phyloP scores from a whole-genome alignment of 208 protist species.

The Phytomonas serpens region DNA sequence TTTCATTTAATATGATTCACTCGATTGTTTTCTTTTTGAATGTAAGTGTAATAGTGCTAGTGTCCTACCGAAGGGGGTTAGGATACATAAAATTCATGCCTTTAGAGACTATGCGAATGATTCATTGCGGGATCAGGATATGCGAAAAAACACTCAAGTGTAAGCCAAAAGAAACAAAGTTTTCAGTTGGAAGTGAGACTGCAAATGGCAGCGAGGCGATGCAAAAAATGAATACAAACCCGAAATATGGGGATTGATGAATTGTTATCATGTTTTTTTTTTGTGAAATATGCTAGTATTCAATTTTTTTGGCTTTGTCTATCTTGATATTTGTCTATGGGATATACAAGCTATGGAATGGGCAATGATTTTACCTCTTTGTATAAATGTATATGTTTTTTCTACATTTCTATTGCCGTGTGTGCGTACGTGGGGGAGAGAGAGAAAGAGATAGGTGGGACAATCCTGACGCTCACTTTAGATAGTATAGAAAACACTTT shows the following conservation, averaged over 20 bases:
- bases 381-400: conserved; percentile 14
- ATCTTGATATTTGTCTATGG: not conserved
- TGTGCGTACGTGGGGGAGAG: conserved; percentile 6
- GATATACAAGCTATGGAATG: not conserved
- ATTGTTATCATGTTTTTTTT: conserved; percentile 9
- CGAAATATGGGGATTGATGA: not conserved
- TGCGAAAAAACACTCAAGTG: not conserved
- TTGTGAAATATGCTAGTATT: not conserved
- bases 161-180: not conserved
- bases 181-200: not conserved
- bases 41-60: not conserved
- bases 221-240: not conserved
- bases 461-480: not conserved
- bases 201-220: not conserved
- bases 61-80: not conserved
- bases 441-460: not conserved
- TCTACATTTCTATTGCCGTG: conserved; percentile 9
- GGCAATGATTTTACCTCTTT: conserved; percentile 4
- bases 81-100: not conserved
- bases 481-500: not conserved
- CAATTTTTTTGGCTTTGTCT: not conserved
- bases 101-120: not conserved
- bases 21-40: not conserved
- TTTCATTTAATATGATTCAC: not conserved
- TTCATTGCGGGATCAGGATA: not conserved